Evolutionary conservation across 306 rosid genomes (phyloP).

Genomic region (Arachis stenosperma): DNA sequence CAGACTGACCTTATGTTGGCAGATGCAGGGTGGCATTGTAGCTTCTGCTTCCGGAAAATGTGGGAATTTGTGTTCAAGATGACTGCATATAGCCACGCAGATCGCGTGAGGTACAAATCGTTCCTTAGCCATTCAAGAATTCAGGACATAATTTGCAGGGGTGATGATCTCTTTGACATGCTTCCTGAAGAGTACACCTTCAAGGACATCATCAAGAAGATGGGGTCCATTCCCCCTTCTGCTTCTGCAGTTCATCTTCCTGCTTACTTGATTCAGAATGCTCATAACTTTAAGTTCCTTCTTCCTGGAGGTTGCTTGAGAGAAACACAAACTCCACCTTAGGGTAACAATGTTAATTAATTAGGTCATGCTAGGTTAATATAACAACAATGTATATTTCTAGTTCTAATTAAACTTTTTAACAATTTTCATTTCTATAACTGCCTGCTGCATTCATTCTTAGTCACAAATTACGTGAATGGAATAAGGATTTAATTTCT

Average conservation of each 20-base stretch:
- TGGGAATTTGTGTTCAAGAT: constrained; percentile 83
- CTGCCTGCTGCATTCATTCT: too few species aligned
- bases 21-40: constrained; percentile 96
- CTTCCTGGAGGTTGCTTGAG: constrained; percentile 96
- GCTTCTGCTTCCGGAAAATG: constrained; percentile 79
- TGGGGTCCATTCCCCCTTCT: constrained; percentile 84
- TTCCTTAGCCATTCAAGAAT: constrained; percentile 73
- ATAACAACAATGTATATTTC: too few species aligned
- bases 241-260: constrained; percentile 93
- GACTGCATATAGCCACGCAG: constrained; percentile 94
- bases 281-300: constrained; percentile 72
- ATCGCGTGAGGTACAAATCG: constrained; percentile 64
- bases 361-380: too few species aligned
- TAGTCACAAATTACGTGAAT: too few species aligned
- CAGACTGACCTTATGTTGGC: constrained; percentile 61
- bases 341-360: too few species aligned
- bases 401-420: too few species aligned
- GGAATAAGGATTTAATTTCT: too few species aligned
- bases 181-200: constrained; percentile 89
- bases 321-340: neutral
- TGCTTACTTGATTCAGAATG: constrained; percentile 76
- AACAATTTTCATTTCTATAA: too few species aligned
- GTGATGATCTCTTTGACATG: constrained; percentile 83
- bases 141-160: constrained; percentile 72
- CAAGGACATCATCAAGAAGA: constrained; percentile 72